Evolutionary conservation across 352 stramenopile genomes (phyloP).

Genomic region (Globisporangium megalacanthum): DNA sequence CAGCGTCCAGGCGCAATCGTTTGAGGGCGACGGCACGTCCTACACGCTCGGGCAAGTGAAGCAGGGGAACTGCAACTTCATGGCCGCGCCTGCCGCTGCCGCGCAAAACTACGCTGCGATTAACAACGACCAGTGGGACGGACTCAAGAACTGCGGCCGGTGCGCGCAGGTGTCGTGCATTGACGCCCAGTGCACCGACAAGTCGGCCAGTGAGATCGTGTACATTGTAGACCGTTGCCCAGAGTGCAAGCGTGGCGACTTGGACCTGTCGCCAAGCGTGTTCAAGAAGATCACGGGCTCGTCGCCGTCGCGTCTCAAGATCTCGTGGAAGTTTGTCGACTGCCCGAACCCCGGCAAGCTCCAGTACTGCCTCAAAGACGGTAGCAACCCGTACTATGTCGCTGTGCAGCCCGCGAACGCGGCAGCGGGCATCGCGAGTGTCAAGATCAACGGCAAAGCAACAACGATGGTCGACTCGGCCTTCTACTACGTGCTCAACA

Average conservation of each 20-base stretch:
- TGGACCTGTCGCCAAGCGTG: slow-evolving; percentile 38
- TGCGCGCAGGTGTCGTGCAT: slow-evolving; percentile 59
- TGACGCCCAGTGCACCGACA: slow-evolving; percentile 43
- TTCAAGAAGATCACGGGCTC: slow-evolving; percentile 31
- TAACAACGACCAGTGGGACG: slow-evolving; percentile 62
- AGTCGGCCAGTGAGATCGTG: slow-evolving; percentile 34
- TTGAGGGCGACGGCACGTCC: slow-evolving; percentile 38
- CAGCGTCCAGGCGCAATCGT: slow-evolving; percentile 17
- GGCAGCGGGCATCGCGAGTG: slow-evolving; percentile 36
- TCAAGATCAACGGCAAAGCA: slow-evolving; percentile 52
- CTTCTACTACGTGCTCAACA: slow-evolving; percentile 56
- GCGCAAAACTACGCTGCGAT: slow-evolving; percentile 58
- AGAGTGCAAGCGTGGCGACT: slow-evolving; percentile 60
- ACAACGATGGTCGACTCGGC: slow-evolving; percentile 61
- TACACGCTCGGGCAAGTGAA: slow-evolving; percentile 42
- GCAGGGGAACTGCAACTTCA: slow-evolving; percentile 39
- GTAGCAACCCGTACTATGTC: slow-evolving; percentile 53
- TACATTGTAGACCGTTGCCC: slow-evolving; percentile 70
- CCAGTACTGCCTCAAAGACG: slow-evolving; percentile 62
- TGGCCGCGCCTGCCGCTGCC: slow-evolving; percentile 8
- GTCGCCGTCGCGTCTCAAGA: slow-evolving; percentile 21
- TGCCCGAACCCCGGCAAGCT: slow-evolving; percentile 49
- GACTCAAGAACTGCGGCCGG: slow-evolving; percentile 48
- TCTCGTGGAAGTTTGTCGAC: slow-evolving; percentile 68
- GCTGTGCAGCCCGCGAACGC: slow-evolving; percentile 64